phyloP scores from a whole-genome alignment of 2,329 filamentous ascomycete species.

The Diplodia mutila region DNA sequence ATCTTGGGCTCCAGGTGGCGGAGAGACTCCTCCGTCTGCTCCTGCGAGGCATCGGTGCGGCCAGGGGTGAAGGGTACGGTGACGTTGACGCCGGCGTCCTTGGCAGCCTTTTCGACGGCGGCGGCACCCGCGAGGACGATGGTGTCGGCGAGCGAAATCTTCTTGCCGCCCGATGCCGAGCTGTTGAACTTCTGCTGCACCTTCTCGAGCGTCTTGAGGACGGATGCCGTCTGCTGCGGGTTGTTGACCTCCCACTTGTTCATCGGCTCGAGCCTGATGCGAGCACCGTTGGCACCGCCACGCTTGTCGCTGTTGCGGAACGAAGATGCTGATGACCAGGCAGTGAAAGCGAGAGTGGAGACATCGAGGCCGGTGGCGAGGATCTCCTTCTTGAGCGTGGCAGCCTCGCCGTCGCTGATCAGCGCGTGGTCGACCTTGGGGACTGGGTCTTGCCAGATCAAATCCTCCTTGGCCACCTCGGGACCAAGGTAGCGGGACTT shows the following conservation, averaged over 20 bases:
- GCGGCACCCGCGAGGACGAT: slow-evolving; percentile 75
- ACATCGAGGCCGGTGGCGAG: slow-evolving; percentile 64
- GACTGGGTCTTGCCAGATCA: slow-evolving; percentile 77
- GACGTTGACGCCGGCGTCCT: slow-evolving; percentile 50
- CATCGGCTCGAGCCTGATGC: slow-evolving; percentile 74
- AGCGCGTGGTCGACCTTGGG: slow-evolving; percentile 62
- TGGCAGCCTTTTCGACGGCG: slow-evolving; percentile 69
- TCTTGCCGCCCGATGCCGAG: slow-evolving; percentile 60
- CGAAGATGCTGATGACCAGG: slow-evolving; percentile 42
- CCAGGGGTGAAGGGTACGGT: slow-evolving; percentile 74
- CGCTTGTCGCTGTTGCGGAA: slow-evolving; percentile 72
- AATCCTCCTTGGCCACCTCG: slow-evolving; percentile 69
- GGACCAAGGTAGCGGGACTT: slow-evolving; percentile 72
- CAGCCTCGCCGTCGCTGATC: slow-evolving; percentile 65
- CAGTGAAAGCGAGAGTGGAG: slow-evolving; percentile 62
- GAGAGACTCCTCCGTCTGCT: slow-evolving; percentile 73
- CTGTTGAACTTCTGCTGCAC: slow-evolving; percentile 70
- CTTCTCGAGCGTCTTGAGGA: slow-evolving; percentile 64
- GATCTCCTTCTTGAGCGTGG: slow-evolving; percentile 70
- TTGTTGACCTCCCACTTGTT: slow-evolving; percentile 77
- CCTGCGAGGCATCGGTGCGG: slow-evolving; percentile 70
- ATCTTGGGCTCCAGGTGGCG: slow-evolving; percentile 67
- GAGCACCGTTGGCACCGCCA: slow-evolving; percentile 78
- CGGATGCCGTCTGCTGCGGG: slow-evolving; percentile 65
- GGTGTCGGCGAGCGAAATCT: slow-evolving; percentile 76